Percentiles rank a stretch among this genome's conserved stretches.
Evolutionary conservation across 2,329 filamentous ascomycete genomes (phyloP).

Genomic region (Fusarium heterosporum): DNA sequence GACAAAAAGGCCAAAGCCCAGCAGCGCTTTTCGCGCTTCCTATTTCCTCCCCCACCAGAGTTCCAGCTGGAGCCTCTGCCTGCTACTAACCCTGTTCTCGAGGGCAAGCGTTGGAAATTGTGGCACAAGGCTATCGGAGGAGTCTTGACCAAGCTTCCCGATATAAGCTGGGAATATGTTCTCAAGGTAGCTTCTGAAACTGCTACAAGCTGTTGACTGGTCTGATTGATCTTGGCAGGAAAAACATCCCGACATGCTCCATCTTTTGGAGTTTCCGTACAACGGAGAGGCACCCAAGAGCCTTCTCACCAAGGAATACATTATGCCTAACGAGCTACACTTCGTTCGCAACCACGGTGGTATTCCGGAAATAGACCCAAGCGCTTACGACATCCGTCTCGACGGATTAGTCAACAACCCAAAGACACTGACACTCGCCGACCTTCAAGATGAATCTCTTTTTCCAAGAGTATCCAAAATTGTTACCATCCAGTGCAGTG

Average conservation of each 20-base stretch:
- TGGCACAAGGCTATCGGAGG: slow-evolving; percentile 65
- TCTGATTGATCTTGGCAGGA: slow-evolving; percentile 48
- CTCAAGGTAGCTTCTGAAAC: slow-evolving; percentile 47
- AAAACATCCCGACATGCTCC: slow-evolving; percentile 70
- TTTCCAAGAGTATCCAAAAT: slow-evolving; percentile 71
- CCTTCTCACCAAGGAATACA: slow-evolving; percentile 64
- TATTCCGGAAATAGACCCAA: slow-evolving; percentile 72
- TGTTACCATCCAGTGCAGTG: slow-evolving; percentile 74
- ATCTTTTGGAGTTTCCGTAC: slow-evolving; percentile 72
- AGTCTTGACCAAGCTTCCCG: slow-evolving; percentile 59
- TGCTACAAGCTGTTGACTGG: not conserved
- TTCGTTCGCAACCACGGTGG: slow-evolving; percentile 80
- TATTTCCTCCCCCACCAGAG: slow-evolving; percentile 58
- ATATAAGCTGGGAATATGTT: slow-evolving; percentile 68
- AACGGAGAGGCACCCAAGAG: slow-evolving; percentile 71
- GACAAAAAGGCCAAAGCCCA: slow-evolving; percentile 72
- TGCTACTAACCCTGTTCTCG: slow-evolving; percentile 66
- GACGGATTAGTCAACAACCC: slow-evolving; percentile 72
- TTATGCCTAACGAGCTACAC: slow-evolving; percentile 69
- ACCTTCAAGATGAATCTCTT: slow-evolving; percentile 68
- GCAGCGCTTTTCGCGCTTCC: slow-evolving; percentile 56
- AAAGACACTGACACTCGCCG: slow-evolving; percentile 65
- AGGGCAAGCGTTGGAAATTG: slow-evolving; percentile 67
- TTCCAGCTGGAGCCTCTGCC: slow-evolving; percentile 68
- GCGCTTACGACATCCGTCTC: slow-evolving; percentile 64